These are phyloP conservation scores for Grigorovia humatica DNA, from an alignment of 805 yeast species.

Conservation along the genomic window DNA sequence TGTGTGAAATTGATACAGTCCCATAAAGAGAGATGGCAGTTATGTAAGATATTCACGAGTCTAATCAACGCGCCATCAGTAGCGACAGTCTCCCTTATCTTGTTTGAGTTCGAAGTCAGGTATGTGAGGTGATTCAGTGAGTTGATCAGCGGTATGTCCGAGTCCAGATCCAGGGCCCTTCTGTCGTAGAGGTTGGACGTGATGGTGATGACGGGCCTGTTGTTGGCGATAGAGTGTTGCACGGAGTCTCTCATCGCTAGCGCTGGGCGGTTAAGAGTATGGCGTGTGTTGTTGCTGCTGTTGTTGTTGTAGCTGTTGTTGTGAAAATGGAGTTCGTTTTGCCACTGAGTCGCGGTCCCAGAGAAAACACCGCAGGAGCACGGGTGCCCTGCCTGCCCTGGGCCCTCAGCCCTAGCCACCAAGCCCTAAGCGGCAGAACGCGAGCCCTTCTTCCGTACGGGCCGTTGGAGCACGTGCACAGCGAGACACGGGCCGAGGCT, in stretches of 20 bases:
- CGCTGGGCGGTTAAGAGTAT: too few species aligned
- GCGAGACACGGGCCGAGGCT: constrained; percentile 22
- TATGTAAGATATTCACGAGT: constrained; percentile 73
- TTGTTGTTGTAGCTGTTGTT: not conserved
- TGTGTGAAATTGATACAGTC: constrained; percentile 10
- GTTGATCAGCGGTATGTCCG: constrained; percentile 82
- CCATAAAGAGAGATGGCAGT: constrained; percentile 41
- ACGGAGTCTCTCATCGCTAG: constrained; percentile 82
- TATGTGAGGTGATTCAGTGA: constrained; percentile 84
- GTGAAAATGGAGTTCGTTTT: too few species aligned
- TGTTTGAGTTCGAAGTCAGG: constrained; percentile 72
- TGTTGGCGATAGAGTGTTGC: constrained; percentile 64
- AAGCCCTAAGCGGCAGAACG: too few species aligned
- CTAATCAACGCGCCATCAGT: constrained; percentile 89
- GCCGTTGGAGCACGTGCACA: constrained; percentile 24
- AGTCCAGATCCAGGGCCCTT: constrained; percentile 82
- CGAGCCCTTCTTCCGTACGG: not conserved
- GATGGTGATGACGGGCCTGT: constrained; percentile 87
- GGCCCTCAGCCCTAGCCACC: too few species aligned
- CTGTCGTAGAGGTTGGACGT: constrained; percentile 85
- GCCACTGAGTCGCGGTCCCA: too few species aligned
- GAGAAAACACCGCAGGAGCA: too few species aligned
- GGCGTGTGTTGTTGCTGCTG: too few species aligned
- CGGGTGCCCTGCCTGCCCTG: too few species aligned
- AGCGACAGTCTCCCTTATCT: constrained; percentile 83